Conservation (phyloP, 73 alveolate genomes). For the Urostyla sp. region DNA sequence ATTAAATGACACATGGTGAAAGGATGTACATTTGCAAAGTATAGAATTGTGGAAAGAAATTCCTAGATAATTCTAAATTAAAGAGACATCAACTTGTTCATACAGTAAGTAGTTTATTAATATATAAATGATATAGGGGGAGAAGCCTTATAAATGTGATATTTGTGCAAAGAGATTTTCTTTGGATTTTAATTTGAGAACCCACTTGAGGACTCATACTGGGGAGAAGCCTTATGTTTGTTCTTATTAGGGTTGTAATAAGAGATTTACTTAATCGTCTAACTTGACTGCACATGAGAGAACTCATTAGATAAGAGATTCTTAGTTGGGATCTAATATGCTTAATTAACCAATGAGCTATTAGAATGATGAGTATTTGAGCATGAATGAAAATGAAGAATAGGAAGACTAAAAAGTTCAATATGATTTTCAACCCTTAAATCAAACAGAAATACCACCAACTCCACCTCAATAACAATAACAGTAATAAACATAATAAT, state of each 20-base stretch:
- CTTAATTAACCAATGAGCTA: too few species aligned
- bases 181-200: slow-evolving; percentile 84
- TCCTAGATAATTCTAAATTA: slow-evolving; percentile 85
- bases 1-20: slow-evolving; percentile 93
- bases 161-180: slow-evolving; percentile 78
- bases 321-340: too few species aligned
- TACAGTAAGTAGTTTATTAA: slow-evolving; percentile 30
- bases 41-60: slow-evolving; percentile 85
- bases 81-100: slow-evolving; percentile 89
- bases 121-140: slow-evolving; percentile 57
- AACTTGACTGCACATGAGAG: slow-evolving; percentile 94
- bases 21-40: slow-evolving; percentile 83
- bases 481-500: too few species aligned
- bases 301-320: slow-evolving; percentile 62
- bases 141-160: slow-evolving; percentile 82
- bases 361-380: too few species aligned
- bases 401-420: too few species aligned
- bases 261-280: slow-evolving; percentile 90
- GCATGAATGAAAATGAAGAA: too few species aligned
- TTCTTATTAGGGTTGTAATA: slow-evolving; percentile 88
- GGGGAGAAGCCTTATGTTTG: slow-evolving; percentile 95
- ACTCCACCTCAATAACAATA: too few species aligned
- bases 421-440: too few species aligned
- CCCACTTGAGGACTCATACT: slow-evolving; percentile 88
- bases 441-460: too few species aligned